Evolutionary conservation across 2,329 filamentous ascomycete species (phyloP), one percentile per base, ranked within the genome.

Genomic region (Rhynchosporium secalis): DNA sequence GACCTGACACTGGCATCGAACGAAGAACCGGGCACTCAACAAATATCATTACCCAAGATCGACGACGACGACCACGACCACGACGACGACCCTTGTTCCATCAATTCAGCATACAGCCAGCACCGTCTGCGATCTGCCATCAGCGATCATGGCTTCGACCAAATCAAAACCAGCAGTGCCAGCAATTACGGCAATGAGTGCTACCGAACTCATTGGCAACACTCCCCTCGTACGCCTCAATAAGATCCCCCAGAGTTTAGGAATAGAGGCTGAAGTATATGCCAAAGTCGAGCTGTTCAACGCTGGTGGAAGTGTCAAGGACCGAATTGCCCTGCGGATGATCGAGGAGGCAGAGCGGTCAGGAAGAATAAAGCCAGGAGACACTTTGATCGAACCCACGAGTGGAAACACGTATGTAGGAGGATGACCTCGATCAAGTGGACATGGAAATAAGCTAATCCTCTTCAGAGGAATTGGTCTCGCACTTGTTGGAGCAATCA

Each of bases 311-410:
- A 95, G 90, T 74, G 90, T 96, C 73, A 97, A 97, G 78, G 93
- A 97, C 78, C 85, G 93, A 65, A 99, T 99, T 75, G 95, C 95
- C 28, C 80, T 97, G 75, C 90, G 95, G 73, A 99, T 99, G 95
- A 90, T 99, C 65, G 93, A 98, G 78, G 90, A 94, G 76, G 95
- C 95, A 13, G 95, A 99, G 82, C 87, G 86, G 74, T 88, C 85
- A 58, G 95, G 95, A 51, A 87, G 94, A 68, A 97, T 99, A 78
- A 97, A 95, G 83, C 95, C 95, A 33, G 95, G 94, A 61, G 93
- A 98, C 78, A 98, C 92, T 58, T 80, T 99, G 72, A 99, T 99
- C 74, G 95, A 99, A 83, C 95, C 95, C 9, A 99, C 95, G 54
- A 96, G 92, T 73, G 95, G 95, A 60, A 99, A 99, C 77, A 99